Percentiles rank a stretch among this genome's conserved stretches.
These are phyloP conservation scores for Cercospora canescens DNA, from an alignment of 2,329 filamentous ascomycete species.

Conservation along the genomic window DNA sequence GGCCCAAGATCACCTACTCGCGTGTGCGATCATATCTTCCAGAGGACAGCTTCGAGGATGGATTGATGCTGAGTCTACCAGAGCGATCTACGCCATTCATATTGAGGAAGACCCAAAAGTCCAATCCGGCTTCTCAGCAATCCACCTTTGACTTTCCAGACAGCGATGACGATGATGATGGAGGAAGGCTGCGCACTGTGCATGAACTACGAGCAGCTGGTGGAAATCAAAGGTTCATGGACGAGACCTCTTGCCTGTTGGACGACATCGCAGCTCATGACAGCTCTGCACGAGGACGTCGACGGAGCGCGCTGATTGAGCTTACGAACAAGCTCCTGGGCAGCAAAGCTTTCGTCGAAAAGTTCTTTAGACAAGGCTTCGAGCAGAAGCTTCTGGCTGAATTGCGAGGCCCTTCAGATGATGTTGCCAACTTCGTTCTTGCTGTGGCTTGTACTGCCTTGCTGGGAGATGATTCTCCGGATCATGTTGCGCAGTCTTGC, in stretches of 20 bases:
- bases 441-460: conserved; percentile 65
- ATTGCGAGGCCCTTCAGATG: conserved; percentile 49
- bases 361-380: conserved; percentile 73
- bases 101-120: conserved; percentile 14
- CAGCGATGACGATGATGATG: conserved; percentile 47
- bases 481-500: conserved; percentile 60
- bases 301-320: conserved; percentile 57
- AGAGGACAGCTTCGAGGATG: conserved; percentile 48
- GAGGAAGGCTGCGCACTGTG: conserved; percentile 55
- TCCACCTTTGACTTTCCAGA: conserved; percentile 41
- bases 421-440: conserved; percentile 60
- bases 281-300: conserved; percentile 45
- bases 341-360: conserved; percentile 60
- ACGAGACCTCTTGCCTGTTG: conserved; percentile 57
- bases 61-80: conserved; percentile 33
- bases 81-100: conserved; percentile 16
- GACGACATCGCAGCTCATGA: conserved; percentile 57
- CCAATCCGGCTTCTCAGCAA: conserved; percentile 26
- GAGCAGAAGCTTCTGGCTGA: conserved; percentile 68
- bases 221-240: conserved; percentile 56
- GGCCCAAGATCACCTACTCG: conserved; percentile 56
- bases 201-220: conserved; percentile 63
- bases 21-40: conserved; percentile 60
- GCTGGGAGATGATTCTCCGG: conserved; percentile 60
- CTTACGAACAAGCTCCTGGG: conserved; percentile 56